Evolutionary conservation across 164 flowering plant genomes (phyloP), one percentile per base, ranked within the genome.

Genomic region (Magnolia kwangsiensis): DNA sequence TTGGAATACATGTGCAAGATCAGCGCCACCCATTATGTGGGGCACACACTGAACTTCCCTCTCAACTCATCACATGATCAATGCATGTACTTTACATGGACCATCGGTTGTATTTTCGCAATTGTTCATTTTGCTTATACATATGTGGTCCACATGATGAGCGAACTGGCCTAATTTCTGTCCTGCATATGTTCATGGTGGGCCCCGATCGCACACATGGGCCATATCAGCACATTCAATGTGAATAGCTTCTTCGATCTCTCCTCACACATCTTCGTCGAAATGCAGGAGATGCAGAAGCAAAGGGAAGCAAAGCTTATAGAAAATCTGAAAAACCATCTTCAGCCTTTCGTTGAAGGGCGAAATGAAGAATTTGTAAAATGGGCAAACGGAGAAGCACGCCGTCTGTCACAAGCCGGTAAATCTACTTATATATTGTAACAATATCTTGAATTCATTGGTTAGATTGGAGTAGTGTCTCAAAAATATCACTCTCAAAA

Each of bases 331-430:
- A 92, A 88, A 80, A 85, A 85, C 67, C 88, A 86, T 18, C 94
- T 95, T 71, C 90, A 88, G 77, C 92, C 88, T 72, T 95, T 82
- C 80, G 89, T 95, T 73, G 89, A 89, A 20, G 92, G 89, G 75
- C 86, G 71, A 59, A 83, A 65, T 8, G 88, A 90, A 66, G 97
- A 91, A 72, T 95, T 95, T 82, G 84, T 88, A 20, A 78, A 80
- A 1, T 87, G 89, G 92, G 97, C 91, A 64, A 91, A 82, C 23
- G 76, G 85, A 72, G 98, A 95, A 83, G 95, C 97, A 23, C 72
- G 80, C 14, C 90, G 84, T 67, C 93, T 95, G 68, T 95, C 97
- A 51, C 72, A 80, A 74, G 97, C 94, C 82, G 96, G 98, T 95
- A 87, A 31, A 66, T n/a, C 51, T 72, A 55, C 13, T 9, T 20